Percentiles rank a stretch among this genome's conserved stretches.
phyloP scores from a whole-genome alignment of 352 stramenopile genomes.

The Globisporangium abappressorium region DNA sequence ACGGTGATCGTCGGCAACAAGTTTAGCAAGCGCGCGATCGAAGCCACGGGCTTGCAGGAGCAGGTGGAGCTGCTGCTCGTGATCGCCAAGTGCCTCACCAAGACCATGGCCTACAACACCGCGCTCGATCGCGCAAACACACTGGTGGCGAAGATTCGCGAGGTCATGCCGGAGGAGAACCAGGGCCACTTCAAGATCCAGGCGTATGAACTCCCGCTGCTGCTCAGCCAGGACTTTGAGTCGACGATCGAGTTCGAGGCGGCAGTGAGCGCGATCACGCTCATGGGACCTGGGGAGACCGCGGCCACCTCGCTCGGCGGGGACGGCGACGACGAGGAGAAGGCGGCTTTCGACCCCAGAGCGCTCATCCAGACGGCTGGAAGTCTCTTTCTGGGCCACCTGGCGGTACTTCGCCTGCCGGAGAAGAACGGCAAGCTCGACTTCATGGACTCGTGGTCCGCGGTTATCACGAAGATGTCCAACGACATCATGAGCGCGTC shows the following conservation, averaged over 20 bases:
- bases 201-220: constrained; percentile 26
- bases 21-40: constrained; percentile 62
- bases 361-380: constrained; percentile 44
- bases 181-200: constrained; percentile 56
- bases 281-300: constrained; percentile 57
- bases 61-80: constrained; percentile 64
- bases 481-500: constrained; percentile 56
- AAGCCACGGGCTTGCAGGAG: constrained; percentile 38
- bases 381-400: constrained; percentile 54
- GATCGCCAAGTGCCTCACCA: constrained; percentile 49
- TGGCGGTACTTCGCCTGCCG: constrained; percentile 49
- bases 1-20: constrained; percentile 51
- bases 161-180: constrained; percentile 43
- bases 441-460: constrained; percentile 74
- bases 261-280: constrained; percentile 57
- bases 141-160: constrained; percentile 43
- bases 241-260: constrained; percentile 22
- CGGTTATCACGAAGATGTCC: constrained; percentile 54
- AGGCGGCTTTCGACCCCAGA: constrained; percentile 30
- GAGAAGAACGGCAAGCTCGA: constrained; percentile 55
- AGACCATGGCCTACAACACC: constrained; percentile 41
- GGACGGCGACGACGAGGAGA: constrained; percentile 27
- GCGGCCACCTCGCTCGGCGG: constrained; percentile 31
- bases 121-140: constrained; percentile 33
- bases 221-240: constrained; percentile 27